Evolutionary conservation across 2,329 filamentous ascomycete species (phyloP), one percentile per base, ranked within the genome.

Genomic region (Fusarium sp.): DNA sequence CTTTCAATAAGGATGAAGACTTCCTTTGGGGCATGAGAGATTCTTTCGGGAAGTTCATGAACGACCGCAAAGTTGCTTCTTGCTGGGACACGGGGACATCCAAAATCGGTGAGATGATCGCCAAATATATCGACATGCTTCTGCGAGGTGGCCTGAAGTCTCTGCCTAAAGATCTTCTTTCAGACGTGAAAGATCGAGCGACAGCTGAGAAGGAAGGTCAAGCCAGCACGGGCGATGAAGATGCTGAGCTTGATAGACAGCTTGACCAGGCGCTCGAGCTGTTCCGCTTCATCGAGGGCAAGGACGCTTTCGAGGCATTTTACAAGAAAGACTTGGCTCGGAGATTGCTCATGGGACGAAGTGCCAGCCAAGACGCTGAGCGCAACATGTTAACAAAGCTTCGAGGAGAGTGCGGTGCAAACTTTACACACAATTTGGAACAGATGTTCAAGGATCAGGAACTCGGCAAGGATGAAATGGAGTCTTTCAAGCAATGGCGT

Each of bases 401-500:
- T 35, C 96, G 96, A 83, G 93, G 91, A 75, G 96, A 99, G 85
- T 99, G 96, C 80, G 96, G 96, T 44, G 93, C 94, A 20, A 93
- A 90, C 76, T 98, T 99, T 81, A 99, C 96, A 0, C 95, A 98
- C 80, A 99, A 99, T 79, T 87, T 99, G 1, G 97, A 99, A 83
- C 94, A 96, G 72, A 99, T 99, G 96, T 99, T 99, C 86, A 98
- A 97, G 82, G 96, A 99, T 79, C 94, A 98, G 82, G 95, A 98
- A 80, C 88, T 98, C 26, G 94, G 94, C 18, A 93, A 93, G 69
- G 96, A 98, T 77, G 96, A 98, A 80, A 97, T 98, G 92, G 84
- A 88, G n/a, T 90, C 93, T 0, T 99, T 97, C 84, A 96, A 93
- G 81, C 88, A 83, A 82, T 95, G 82, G 83, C 87, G 88, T 22